Base-by-base conservation (phyloP, 2,329 filamentous ascomycete species). In the Ambrosiella beaveri region DNA sequence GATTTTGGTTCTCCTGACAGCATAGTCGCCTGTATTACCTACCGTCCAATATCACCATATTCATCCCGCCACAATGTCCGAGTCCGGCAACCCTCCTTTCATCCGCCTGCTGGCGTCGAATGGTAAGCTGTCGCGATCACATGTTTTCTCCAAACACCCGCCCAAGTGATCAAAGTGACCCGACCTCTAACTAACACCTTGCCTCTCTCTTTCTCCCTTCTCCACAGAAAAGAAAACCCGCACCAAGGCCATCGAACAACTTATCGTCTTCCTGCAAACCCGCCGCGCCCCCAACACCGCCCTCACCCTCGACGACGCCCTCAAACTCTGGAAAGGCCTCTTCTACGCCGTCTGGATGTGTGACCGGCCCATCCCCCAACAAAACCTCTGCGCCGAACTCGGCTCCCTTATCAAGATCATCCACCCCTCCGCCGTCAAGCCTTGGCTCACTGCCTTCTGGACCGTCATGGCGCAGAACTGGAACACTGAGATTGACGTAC, bases 291-390 rank as follows among this genome's bases (percentile, higher is more conserved):
- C 37, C 47, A 44, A 41, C 12, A 17, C 56, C 4, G 65, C 70
- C 57, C 79, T 96, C 61, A 73, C 79, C 15, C 73, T 79, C 45
- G 69, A 85, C 63, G 89, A 95, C 63, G 75, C 88, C 54, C 75
- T 91, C 61, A 95, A 95, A 73, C 79, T 97, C 63, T 95, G 89
- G 88, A 95, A 94, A 68, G 91, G 89, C 4, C 79, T 97, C 17
- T 96, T 93, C 75, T 96, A 89, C 76, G 85, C 84, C 66, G 80
- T 93, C 66, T 96, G 88, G 85, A 93, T 95, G 83, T 88, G 85
- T 69, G 90, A 96, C 75, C 86, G 89, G 53, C 84, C 89, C 9
- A 73, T 83, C n/a, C 84, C 86, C 2, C 91, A 96, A 74, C 89
- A 95, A 74, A 79, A 79, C 49, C 84, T 97, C 51, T 86, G 86